Base-by-base conservation (phyloP, 2,329 filamentous ascomycete species). In the Botryosphaeria dothidea region DNA sequence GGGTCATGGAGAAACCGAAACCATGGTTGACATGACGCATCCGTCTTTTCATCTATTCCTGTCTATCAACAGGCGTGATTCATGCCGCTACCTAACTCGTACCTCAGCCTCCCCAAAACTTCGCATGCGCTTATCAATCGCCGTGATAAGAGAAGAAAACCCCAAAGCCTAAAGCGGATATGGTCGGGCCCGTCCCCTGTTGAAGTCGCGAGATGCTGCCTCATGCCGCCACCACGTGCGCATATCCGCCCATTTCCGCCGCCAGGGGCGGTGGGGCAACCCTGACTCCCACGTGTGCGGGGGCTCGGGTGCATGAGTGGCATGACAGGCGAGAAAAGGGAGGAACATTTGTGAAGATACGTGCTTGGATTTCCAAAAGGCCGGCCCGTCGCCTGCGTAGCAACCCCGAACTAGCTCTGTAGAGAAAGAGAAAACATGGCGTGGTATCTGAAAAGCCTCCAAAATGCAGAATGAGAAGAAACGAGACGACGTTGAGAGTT, bases 361-460 rank as follows among this genome's bases (percentile, higher is more conserved):
- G 43, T 46, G 56, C 41, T 60, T 60, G 41, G 56, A 48, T 60
- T 58, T 46, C n/a, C 23, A 46, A 58, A 34, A 46, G 27, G 41
- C 41, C 56, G 41, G 29, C 54, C n/a, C 36, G 31, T 43, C 23
- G 17, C 54, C 19, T 43, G 25, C 27, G 41, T 19, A 8, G 54
- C 51, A 41, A 25, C 31, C 54, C n/a, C 36, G 13, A 43, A 57
- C 54, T 57, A 60, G 38, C 23, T 60, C 41, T 60, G 56, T 31
- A 34, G 29, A 60, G 54, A 58, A 58, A 58, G 11, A 34, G 15
- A 34, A 57, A 60, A 60, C 56, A 60, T 60, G 27, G 56, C 56
- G 56, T 60, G 56, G 56, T 60, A 60, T 60, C 56, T 60, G 56
- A 21, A 46, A 58, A 34, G 34, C 54, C 54, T 43, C 36, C 54